phyloP scores from a whole-genome alignment of 495 filamentous ascomycete species.

The Podospora pseudoanserina region DNA sequence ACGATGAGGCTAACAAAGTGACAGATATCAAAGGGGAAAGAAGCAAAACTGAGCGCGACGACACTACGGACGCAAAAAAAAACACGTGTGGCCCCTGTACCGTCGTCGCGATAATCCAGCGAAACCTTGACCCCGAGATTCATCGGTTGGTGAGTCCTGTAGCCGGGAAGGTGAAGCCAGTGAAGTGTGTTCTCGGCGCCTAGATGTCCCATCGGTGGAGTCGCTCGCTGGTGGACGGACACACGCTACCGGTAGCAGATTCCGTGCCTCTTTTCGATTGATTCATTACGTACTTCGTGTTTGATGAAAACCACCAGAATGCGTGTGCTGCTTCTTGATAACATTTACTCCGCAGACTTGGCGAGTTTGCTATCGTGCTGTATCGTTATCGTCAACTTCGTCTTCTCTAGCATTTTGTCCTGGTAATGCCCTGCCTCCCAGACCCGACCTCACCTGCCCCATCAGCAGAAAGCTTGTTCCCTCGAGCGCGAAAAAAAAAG shows the following conservation, averaged over 20 bases:
- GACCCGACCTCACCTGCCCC: neutral
- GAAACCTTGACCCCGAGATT: too few relatives aligned
- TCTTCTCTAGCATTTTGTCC: neutral
- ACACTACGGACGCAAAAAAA: neutral
- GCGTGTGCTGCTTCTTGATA: too few relatives aligned
- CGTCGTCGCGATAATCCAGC: neutral
- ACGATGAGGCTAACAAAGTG: neutral
- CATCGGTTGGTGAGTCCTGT: neutral
- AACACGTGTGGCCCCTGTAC: conserved; percentile 2
- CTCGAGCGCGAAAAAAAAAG: neutral
- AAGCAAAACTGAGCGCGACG: neutral
- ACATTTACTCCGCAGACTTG: neutral
- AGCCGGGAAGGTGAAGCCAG: neutral
- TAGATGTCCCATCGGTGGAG: neutral
- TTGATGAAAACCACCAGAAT: neutral
- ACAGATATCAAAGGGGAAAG: neutral
- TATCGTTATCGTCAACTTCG: neutral
- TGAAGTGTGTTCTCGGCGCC: neutral
- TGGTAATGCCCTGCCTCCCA: neutral
- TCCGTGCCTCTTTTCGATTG: neutral
- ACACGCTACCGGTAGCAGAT: neutral
- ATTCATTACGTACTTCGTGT: neutral
- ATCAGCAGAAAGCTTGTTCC: neutral
- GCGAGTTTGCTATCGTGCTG: neutral
- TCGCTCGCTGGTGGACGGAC: neutral